Evolutionary conservation across 371 early-diverging fungal species (phyloP).

Genomic region (Circinella minor): DNA sequence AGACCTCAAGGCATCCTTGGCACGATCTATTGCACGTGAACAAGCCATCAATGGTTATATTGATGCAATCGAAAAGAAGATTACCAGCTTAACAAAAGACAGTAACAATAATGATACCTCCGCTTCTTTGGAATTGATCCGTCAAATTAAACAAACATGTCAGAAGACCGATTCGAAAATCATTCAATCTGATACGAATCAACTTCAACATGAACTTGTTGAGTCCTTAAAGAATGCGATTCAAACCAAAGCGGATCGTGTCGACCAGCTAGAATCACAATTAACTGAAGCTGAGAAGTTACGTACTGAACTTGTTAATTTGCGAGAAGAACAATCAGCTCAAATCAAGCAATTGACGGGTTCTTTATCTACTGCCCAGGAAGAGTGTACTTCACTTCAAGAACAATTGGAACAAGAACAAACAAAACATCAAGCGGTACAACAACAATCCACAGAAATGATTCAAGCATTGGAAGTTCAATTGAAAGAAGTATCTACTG

Average conservation of each 20-base stretch:
- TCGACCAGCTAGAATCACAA: not conserved
- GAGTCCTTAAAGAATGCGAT: not conserved
- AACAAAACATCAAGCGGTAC: not conserved
- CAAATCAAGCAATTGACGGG: not conserved
- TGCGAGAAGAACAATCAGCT: not conserved
- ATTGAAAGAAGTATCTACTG: not conserved
- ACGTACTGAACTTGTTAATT: not conserved
- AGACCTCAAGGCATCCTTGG: not conserved
- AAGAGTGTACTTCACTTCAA: not conserved
- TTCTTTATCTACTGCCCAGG: not conserved
- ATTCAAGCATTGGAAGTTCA: not conserved
- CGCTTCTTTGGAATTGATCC: not conserved
- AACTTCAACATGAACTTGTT: not conserved
- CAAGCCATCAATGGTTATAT: conserved; percentile 10
- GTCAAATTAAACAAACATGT: not conserved
- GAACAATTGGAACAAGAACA: not conserved
- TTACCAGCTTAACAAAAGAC: not conserved
- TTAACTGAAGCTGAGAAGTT: not conserved
- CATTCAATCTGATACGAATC: not conserved
- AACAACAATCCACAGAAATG: not conserved
- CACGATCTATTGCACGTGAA: conserved; percentile 6
- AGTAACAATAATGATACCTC: not conserved
- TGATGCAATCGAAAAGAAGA: conserved; percentile 8
- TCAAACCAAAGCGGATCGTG: not conserved
- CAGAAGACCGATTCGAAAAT: not conserved